Percentiles rank a stretch among this genome's conserved stretches.
phyloP scores from a whole-genome alignment of 2,329 filamentous ascomycete species.

The Aspergillus pseudotamarii region DNA sequence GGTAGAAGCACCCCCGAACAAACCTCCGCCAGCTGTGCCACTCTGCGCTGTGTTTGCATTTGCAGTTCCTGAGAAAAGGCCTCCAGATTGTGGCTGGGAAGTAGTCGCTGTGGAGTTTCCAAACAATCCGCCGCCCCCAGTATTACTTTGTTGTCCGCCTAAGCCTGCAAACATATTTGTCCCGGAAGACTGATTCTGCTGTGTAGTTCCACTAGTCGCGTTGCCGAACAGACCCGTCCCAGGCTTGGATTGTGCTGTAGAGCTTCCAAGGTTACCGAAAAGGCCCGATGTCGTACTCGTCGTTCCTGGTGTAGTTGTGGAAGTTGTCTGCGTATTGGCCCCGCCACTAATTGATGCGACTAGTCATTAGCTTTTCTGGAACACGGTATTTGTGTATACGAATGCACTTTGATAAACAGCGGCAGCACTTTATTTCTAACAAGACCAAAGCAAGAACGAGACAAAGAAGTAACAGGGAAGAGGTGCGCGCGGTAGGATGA shows the following conservation, averaged over 20 bases:
- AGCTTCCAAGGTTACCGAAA: conserved; percentile 32
- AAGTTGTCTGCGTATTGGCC: conserved; percentile 30
- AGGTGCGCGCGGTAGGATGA: neutral
- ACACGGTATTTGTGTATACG: neutral
- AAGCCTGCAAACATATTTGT: conserved; percentile 37
- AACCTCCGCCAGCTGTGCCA: conserved; percentile 29
- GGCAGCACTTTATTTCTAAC: neutral
- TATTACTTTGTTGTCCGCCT: conserved; percentile 28
- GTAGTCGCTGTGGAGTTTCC: conserved; percentile 29
- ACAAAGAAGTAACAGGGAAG: neutral
- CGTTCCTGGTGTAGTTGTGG: conserved; percentile 30
- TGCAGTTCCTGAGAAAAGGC: conserved; percentile 26
- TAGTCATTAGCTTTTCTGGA: conserved; percentile 6
- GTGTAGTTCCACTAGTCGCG: conserved; percentile 25
- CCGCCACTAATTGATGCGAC: conserved; percentile 27
- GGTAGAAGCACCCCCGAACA: conserved; percentile 37
- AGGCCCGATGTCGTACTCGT: conserved; percentile 32
- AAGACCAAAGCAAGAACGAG: neutral
- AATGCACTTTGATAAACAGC: neutral
- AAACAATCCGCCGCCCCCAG: conserved; percentile 34
- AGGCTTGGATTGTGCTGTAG: conserved; percentile 35
- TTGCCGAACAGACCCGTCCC: conserved; percentile 37
- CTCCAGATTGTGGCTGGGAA: conserved; percentile 33
- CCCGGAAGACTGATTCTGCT: conserved; percentile 31
- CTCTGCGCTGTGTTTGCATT: conserved; percentile 24